Base-by-base conservation (phyloP, 495 filamentous ascomycete species). In the Elaphomyces granulatus region DNA sequence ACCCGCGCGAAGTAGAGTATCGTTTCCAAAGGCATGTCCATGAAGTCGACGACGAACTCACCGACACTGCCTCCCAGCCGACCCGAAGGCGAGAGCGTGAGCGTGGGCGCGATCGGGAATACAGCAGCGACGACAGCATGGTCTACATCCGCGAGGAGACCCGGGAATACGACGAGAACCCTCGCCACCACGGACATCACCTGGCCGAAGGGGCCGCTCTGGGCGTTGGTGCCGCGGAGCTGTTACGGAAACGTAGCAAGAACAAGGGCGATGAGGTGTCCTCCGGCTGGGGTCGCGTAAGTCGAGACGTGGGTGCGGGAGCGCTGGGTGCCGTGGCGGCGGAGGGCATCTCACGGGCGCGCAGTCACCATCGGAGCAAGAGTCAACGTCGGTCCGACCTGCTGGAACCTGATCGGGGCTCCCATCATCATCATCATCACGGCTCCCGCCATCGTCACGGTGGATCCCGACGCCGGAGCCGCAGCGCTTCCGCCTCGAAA, bases 141-240 rank as follows among this genome's bases (percentile, higher is more conserved):
- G 71, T 75, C 36, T 75, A 71, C 45, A 56, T 76, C 36, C 66
- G 62, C 43, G 71, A 68, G 51, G 71, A 74, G 44, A 66, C 60
- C 23, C 60, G 56, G n/a, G 58, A 72, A 30, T 75, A 77, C 42
- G 75, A 72, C 38, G 65, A 71, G 1, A 71, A 70, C 48, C 70
- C 70, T 12, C 61, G 73, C 44, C 77, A 85, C 53, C 80, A 76
- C 53, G 72, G 74, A 49, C 80, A 81, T 21, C 83, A 92, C 55
- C 55, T 94, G n/a, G 84, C 82, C 17, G 85, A 88, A 61, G 87
- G 87, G 26, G 84, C 83, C 17, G 60, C 88, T 23, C 80, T 83
- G 34, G 87, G 84, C 10, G 71, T 81, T 28, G 87, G 80, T 41
- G 71, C 78, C 6, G 79, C 80, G 3, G 84, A 83, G 32, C 52